Percentiles rank a stretch among this genome's conserved stretches.
phyloP scores from a whole-genome alignment of 331 rosid species.

The Pyracantha coccinea region DNA sequence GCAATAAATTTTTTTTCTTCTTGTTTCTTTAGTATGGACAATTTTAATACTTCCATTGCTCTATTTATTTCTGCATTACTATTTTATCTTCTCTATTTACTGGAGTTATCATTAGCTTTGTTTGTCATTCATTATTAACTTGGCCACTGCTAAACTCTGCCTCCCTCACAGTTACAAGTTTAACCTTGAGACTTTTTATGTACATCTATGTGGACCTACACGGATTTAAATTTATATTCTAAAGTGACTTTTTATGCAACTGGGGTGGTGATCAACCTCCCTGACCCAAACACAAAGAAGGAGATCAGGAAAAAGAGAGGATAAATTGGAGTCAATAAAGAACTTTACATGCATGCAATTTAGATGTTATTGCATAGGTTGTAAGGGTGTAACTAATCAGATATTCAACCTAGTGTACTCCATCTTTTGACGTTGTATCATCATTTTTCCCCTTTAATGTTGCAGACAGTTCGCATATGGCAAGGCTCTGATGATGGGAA shows the following conservation, averaged over 20 bases:
- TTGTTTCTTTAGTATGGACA: neutral
- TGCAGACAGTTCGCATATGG: constrained; percentile 95
- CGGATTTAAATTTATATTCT: neutral
- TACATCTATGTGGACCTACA: neutral
- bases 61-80: neutral
- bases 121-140: neutral
- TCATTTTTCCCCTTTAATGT: constrained; percentile 1
- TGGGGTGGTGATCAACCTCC: neutral
- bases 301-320: neutral
- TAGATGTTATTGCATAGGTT: neutral
- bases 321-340: neutral
- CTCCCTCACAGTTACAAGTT: neutral
- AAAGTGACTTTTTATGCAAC: neutral
- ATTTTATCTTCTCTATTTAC: neutral
- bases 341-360: neutral
- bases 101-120: neutral
- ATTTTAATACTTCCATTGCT: neutral
- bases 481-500: constrained; percentile 72
- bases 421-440: neutral
- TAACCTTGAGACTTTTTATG: neutral
- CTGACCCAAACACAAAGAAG: neutral
- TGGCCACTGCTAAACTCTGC: neutral
- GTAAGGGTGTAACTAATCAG: neutral
- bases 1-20: neutral
- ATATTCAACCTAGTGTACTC: neutral